phyloP scores from a whole-genome alignment of 495 filamentous ascomycete species.

The Apiosordaria backusii region DNA sequence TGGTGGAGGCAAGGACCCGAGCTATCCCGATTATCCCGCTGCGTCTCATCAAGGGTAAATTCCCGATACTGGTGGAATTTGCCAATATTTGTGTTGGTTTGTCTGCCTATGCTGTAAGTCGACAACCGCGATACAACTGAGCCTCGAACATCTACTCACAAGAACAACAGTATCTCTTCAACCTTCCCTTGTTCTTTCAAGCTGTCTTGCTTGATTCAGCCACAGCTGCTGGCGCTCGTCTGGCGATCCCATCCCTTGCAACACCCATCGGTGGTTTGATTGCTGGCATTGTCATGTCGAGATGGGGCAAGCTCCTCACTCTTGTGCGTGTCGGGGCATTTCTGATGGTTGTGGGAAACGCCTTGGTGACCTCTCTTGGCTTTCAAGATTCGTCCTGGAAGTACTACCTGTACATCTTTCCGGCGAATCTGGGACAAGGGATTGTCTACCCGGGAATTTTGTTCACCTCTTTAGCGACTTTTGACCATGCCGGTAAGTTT shows the following conservation, averaged over 20 bases:
- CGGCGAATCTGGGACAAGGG: constrained; percentile 61
- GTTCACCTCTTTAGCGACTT: constrained; percentile 61
- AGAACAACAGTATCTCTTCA: constrained; percentile 58
- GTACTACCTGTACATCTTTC: constrained; percentile 60
- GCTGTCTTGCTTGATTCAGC: constrained; percentile 59
- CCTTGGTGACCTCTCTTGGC: constrained; percentile 50
- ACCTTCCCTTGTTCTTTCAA: constrained; percentile 62
- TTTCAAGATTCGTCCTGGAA: constrained; percentile 61
- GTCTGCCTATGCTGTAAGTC: constrained; percentile 60
- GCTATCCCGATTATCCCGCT: constrained; percentile 61
- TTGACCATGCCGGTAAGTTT: constrained; percentile 56
- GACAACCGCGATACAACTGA: neutral
- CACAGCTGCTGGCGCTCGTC: constrained; percentile 55
- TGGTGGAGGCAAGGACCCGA: constrained; percentile 53
- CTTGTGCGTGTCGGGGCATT: constrained; percentile 54
- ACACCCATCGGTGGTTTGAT: constrained; percentile 59
- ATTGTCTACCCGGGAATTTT: constrained; percentile 61
- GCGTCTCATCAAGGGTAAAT: constrained; percentile 50
- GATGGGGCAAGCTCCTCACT: constrained; percentile 55
- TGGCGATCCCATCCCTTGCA: constrained; percentile 59
- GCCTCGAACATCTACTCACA: neutral
- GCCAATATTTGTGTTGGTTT: constrained; percentile 60
- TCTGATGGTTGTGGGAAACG: constrained; percentile 59
- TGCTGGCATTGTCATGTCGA: constrained; percentile 61
- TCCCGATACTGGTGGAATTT: constrained; percentile 53